Conservation (phyloP, 2,329 filamentous ascomycete species). For the Orbilia javanica region DNA sequence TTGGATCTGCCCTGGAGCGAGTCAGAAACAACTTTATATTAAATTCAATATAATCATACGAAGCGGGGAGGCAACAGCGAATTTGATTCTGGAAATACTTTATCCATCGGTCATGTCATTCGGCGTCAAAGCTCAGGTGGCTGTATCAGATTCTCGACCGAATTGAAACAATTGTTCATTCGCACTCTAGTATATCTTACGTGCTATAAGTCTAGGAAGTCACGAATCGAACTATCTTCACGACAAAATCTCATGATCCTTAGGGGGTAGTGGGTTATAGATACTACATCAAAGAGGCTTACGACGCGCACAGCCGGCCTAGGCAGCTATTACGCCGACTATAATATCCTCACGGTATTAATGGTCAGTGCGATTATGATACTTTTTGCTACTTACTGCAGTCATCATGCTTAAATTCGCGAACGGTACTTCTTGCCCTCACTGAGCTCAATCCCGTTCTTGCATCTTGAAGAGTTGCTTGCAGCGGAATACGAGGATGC, state of each 20-base stretch:
- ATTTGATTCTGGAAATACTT: background rate
- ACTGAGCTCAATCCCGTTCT: background rate
- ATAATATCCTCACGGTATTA: slow-evolving; percentile 2
- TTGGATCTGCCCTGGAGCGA: slow-evolving; percentile 1
- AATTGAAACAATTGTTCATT: background rate
- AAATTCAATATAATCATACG: background rate
- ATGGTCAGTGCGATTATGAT: slow-evolving; percentile 5
- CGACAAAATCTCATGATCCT: slow-evolving; percentile 11
- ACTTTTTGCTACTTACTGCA: background rate
- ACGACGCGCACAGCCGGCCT: slow-evolving; percentile 10
- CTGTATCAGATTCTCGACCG: slow-evolving; percentile 1
- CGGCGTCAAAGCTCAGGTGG: slow-evolving; percentile 6
- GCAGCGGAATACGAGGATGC: slow-evolving; percentile 17
- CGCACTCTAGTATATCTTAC: slow-evolving; percentile 11
- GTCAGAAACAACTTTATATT: background rate
- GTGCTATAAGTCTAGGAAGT: no score
- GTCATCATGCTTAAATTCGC: background rate
- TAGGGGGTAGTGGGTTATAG: background rate
- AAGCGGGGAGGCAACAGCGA: background rate
- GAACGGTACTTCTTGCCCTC: slow-evolving; percentile 18
- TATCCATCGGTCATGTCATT: background rate
- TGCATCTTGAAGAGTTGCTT: background rate
- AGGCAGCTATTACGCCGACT: background rate
- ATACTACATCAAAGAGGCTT: background rate
- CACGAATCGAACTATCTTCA: slow-evolving; percentile 2